Evolutionary conservation across 1,139 yeast species (phyloP).

Genomic region (Casaregolazyma suthepensis): DNA sequence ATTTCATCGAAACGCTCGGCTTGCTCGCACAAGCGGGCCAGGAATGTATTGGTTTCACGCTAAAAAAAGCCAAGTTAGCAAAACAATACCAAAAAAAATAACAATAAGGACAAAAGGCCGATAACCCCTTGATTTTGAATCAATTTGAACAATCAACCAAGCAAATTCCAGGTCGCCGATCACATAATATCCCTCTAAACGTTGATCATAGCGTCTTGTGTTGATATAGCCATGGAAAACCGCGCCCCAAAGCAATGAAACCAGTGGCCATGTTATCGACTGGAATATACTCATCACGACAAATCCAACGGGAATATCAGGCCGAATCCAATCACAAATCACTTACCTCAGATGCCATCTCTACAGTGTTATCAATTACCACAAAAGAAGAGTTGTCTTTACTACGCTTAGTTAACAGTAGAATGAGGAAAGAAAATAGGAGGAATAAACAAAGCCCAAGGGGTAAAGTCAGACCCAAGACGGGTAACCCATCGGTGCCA

Average conservation of each 20-base stretch:
- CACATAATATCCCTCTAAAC: neutral
- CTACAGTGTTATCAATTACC: neutral
- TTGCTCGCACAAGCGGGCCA: conserved; percentile 98
- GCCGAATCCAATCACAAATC: neutral
- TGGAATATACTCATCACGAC: neutral
- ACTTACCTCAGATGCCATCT: conserved; percentile 21
- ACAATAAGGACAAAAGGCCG: neutral
- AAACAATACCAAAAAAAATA: conserved; percentile 17
- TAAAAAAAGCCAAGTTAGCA: conserved; percentile 30
- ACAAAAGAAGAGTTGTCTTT: neutral
- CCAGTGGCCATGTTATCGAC: neutral
- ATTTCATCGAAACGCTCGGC: conserved; percentile 99
- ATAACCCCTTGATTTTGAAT: neutral
- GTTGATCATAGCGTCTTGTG: neutral
- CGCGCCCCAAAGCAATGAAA: neutral
- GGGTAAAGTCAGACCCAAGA: neutral
- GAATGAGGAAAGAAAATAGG: neutral
- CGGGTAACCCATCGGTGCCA: neutral
- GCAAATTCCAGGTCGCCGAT: neutral
- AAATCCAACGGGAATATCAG: neutral
- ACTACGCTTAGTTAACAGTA: neutral
- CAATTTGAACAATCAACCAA: neutral
- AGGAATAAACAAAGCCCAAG: neutral
- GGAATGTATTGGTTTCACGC: conserved; percentile 95
- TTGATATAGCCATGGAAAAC: neutral